These are phyloP conservation scores for Phalaenopsis equestris DNA, from an alignment of 106 monocot species.

Conservation along the genomic window DNA sequence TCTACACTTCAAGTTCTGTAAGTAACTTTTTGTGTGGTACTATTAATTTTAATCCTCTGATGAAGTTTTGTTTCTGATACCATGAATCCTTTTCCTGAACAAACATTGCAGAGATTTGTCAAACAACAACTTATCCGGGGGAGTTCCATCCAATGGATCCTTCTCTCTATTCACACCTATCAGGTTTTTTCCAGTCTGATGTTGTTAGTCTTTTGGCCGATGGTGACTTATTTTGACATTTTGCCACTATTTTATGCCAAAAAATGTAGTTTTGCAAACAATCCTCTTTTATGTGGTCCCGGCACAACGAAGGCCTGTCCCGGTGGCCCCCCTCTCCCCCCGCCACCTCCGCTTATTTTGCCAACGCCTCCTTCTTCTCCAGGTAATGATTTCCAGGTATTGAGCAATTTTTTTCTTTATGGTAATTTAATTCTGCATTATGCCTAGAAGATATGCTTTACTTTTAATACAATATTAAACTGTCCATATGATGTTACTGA, in stretches of 20 bases:
- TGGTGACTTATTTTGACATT: not conserved
- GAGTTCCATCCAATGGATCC: conserved; percentile 54
- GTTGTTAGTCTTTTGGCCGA: not conserved
- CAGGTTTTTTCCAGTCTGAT: conserved; percentile 27
- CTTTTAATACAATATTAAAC: too few species aligned
- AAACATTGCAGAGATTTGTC: conserved; percentile 49
- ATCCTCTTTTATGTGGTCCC: conserved; percentile 31
- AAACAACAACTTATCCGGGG: conserved; percentile 47
- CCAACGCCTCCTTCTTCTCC: conserved; percentile 24
- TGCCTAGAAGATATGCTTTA: not conserved
- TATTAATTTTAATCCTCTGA: too few species aligned
- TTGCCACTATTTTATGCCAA: conserved; percentile 9
- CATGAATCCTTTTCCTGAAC: not conserved
- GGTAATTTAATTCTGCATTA: not conserved
- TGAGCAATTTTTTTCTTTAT: not conserved
- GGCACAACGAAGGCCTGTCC: conserved; percentile 33
- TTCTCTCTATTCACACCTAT: conserved; percentile 64
- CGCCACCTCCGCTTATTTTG: conserved; percentile 34
- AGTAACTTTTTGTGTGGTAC: conserved; percentile 15
- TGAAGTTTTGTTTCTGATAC: not conserved
- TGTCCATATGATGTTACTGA: not conserved
- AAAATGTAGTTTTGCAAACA: conserved; percentile 39
- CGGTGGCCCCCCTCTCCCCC: conserved; percentile 41
- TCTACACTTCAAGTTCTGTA: conserved; percentile 58
- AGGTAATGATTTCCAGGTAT: conserved; percentile 17